These are phyloP conservation scores for Elsinoe perseae DNA, from an alignment of 2,329 filamentous ascomycete species.

Conservation along the genomic window DNA sequence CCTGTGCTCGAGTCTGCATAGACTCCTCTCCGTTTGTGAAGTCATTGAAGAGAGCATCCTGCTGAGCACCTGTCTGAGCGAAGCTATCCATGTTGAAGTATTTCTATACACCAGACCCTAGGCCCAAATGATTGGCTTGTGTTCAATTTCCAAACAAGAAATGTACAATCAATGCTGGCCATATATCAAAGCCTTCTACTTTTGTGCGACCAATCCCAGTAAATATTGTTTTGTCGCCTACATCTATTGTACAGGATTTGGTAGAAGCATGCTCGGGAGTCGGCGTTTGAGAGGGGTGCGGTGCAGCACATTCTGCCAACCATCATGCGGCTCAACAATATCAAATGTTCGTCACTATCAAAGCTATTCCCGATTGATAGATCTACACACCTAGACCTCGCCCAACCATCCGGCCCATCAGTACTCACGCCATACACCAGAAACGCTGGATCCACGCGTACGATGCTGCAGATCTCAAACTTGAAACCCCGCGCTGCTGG, in stretches of 20 bases:
- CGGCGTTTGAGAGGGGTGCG: background rate
- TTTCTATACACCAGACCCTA: too few species aligned
- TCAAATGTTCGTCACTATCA: background rate
- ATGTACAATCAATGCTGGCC: background rate
- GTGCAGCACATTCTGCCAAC: background rate
- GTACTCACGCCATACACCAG: too few species aligned
- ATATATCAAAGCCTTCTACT: background rate
- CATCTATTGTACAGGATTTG: background rate
- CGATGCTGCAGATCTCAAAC: background rate
- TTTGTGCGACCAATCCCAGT: background rate
- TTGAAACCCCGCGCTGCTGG: background rate
- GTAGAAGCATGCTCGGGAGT: background rate
- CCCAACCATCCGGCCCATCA: too few species aligned
- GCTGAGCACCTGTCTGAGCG: constrained; percentile 28
- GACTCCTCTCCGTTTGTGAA: constrained; percentile 35
- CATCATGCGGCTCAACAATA: background rate
- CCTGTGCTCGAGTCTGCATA: constrained; percentile 43
- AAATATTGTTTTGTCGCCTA: background rate
- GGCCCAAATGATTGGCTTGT: too few species aligned
- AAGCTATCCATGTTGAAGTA: constrained; percentile 24
- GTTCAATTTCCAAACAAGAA: background rate
- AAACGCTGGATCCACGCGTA: background rate
- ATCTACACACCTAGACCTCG: background rate
- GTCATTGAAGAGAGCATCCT: constrained; percentile 30
- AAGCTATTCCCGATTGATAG: background rate